Evolutionary conservation across 768 basidiomycete genomes (phyloP).

Genomic region (Phanerodontia chrysosporium): DNA sequence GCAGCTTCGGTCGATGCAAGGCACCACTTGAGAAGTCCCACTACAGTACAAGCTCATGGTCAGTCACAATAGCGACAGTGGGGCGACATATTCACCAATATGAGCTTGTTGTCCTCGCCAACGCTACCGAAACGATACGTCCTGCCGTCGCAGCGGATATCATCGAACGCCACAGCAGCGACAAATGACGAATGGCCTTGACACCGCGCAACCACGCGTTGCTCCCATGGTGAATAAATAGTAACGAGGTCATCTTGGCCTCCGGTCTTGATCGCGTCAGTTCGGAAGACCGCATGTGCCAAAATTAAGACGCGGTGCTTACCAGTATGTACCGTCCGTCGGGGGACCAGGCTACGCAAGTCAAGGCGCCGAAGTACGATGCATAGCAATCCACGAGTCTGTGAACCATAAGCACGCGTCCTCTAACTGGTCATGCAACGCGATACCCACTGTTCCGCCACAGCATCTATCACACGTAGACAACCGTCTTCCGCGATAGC

Average conservation of each 20-base stretch:
- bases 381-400: constrained; percentile 93
- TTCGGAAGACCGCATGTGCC: constrained; percentile 1
- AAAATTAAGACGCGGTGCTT: constrained; percentile 4
- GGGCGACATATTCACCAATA: constrained; percentile 54
- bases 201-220: constrained; percentile 90
- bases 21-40: constrained; percentile 95
- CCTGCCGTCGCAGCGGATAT: constrained; percentile 79
- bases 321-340: constrained; percentile 92
- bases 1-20: constrained; percentile 82
- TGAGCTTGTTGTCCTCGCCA: constrained; percentile 94
- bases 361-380: constrained; percentile 91
- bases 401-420: not conserved
- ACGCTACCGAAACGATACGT: constrained; percentile 95
- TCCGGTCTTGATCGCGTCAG: constrained; percentile 57
- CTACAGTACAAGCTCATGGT: constrained; percentile 33
- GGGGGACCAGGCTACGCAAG: constrained; percentile 91
- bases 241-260: constrained; percentile 97
- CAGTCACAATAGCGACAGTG: not conserved
- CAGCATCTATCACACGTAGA: constrained; percentile 82
- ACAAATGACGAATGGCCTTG: constrained; percentile 97
- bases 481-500: constrained; percentile 92
- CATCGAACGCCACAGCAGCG: constrained; percentile 84
- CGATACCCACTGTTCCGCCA: constrained; percentile 73
- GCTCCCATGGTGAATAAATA: constrained; percentile 92
- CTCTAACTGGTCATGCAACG: too few species aligned